A percentile compares a stretch with the other conserved stretches of the same genome.
phyloP scores from a whole-genome alignment of 2,329 filamentous ascomycete species.

The Verticillium zaregamsianum region DNA sequence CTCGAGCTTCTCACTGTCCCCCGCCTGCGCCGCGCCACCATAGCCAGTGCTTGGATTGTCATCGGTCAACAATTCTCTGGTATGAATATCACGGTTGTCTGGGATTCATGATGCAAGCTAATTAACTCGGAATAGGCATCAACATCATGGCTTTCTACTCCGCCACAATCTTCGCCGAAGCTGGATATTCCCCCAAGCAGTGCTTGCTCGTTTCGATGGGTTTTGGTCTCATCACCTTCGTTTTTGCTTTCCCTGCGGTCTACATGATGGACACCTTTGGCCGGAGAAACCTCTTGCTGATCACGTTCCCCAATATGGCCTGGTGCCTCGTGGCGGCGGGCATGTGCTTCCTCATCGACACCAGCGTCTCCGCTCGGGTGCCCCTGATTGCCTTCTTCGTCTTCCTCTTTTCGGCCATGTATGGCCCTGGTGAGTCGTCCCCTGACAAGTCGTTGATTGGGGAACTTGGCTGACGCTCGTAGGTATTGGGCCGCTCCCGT shows the following conservation, averaged over 20 bases:
- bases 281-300: constrained; percentile 55
- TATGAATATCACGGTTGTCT: constrained; percentile 9
- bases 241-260: constrained; percentile 63
- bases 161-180: constrained; percentile 39
- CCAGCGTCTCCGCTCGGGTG: constrained; percentile 35
- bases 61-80: constrained; percentile 60
- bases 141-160: constrained; percentile 48
- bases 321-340: constrained; percentile 49
- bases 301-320: constrained; percentile 65
- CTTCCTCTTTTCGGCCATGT: constrained; percentile 62
- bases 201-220: constrained; percentile 52
- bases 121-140: constrained; percentile 19
- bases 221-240: constrained; percentile 52
- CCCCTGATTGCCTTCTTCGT: constrained; percentile 57
- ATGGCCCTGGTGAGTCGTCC: constrained; percentile 47
- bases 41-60: constrained; percentile 66
- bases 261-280: constrained; percentile 66
- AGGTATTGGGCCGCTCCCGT: constrained; percentile 53
- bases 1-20: constrained; percentile 55
- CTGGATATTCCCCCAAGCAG: constrained; percentile 33
- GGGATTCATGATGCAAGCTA: background rate
- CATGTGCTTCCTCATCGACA: constrained; percentile 31
- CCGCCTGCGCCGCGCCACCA: constrained; percentile 56
- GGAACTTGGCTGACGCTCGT: constrained; percentile 17
- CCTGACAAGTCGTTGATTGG: too few relatives aligned